Conservation (phyloP, 1,284 basidiomycete species). For the Meira miltonrushii region DNA sequence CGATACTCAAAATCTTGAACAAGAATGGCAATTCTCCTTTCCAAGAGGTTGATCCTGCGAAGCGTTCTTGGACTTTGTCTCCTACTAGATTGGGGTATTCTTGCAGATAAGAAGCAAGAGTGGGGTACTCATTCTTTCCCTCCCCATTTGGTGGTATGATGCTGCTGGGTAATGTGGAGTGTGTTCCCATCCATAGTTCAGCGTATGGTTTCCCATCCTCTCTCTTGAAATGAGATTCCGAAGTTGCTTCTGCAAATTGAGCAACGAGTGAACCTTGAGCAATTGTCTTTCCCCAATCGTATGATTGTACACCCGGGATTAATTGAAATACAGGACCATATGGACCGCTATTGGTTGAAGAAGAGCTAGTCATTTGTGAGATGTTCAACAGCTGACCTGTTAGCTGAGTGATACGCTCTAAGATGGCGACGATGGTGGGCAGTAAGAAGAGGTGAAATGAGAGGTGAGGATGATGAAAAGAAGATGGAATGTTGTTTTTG, state of each 20-base stretch:
- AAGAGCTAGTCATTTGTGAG: not conserved
- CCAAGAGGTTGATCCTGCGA: constrained; percentile 4
- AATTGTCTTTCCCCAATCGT: constrained; percentile 48
- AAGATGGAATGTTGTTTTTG: too few relatives aligned
- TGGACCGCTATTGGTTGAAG: constrained; percentile 4
- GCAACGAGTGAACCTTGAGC: constrained; percentile 34
- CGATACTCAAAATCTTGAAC: constrained; percentile 65
- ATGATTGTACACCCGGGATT: constrained; percentile 48
- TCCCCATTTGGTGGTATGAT: constrained; percentile 45
- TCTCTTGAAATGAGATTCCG: constrained; percentile 22
- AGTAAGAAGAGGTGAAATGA: too few relatives aligned
- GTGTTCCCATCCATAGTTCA: constrained; percentile 90
- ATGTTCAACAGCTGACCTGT: too few relatives aligned
- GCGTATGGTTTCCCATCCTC: constrained; percentile 38
- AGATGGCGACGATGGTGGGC: too few relatives aligned
- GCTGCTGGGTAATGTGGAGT: constrained; percentile 76
- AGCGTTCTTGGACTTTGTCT: constrained; percentile 19
- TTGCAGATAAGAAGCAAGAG: constrained; percentile 27
- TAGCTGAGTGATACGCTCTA: too few relatives aligned
- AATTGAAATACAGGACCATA: constrained; percentile 31
- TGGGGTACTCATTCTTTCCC: not conserved
- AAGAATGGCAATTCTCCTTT: constrained; percentile 38
- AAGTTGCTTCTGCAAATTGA: constrained; percentile 31
- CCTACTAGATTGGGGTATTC: constrained; percentile 35
- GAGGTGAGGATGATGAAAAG: too few relatives aligned